These are phyloP conservation scores for Grosmannia penicillata DNA, from an alignment of 2,329 filamentous ascomycete genomes.

Conservation along the genomic window DNA sequence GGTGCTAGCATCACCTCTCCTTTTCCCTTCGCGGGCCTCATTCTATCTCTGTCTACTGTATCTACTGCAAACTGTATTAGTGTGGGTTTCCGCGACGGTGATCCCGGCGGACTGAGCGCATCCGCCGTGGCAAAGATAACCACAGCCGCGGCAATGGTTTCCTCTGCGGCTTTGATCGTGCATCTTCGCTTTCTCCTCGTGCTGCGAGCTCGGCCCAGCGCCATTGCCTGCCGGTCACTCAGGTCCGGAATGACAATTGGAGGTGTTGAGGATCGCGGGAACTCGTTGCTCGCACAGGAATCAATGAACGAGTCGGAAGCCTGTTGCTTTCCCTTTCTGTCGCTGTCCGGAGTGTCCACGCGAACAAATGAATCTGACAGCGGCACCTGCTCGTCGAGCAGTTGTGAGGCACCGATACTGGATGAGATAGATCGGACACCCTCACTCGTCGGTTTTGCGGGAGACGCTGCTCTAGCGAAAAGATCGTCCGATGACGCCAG, in stretches of 20 bases:
- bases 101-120: conserved; percentile 25
- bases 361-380: conserved; percentile 6
- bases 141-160: conserved; percentile 37
- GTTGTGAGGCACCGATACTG: conserved; percentile 1
- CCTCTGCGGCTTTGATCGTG: conserved; percentile 32
- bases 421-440: conserved; percentile 7
- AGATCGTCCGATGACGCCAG: conserved; percentile 5
- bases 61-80: no score
- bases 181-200: conserved; percentile 29
- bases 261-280: conserved; percentile 27
- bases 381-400: conserved; percentile 1
- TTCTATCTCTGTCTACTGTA: no score
- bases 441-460: no score
- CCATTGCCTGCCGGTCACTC: conserved; percentile 21
- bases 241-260: conserved; percentile 30
- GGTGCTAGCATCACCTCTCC: no score
- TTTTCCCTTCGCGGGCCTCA: no score
- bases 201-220: conserved; percentile 25
- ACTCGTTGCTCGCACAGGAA: conserved; percentile 14
- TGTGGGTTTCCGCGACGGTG: conserved; percentile 15
- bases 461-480: background rate
- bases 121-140: conserved; percentile 37
- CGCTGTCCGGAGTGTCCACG: conserved; percentile 3
- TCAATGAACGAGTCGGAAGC: conserved; percentile 7
- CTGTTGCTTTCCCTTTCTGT: background rate